Percentiles rank a stretch among this genome's conserved stretches.
These are phyloP conservation scores for Posidonia oceanica DNA, from an alignment of 116 monocot genomes.

Conservation along the genomic window DNA sequence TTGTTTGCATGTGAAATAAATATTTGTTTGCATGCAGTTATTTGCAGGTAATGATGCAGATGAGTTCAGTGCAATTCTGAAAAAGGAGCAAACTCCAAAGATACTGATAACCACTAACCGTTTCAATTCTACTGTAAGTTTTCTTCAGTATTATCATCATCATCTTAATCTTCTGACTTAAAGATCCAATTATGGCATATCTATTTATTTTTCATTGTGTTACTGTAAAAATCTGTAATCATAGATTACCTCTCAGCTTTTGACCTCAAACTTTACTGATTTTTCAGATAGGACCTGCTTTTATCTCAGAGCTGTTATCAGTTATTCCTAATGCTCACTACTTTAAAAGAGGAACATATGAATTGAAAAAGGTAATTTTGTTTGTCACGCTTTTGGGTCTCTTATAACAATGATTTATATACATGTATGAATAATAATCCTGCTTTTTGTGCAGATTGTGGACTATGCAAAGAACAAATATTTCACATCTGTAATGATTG, in stretches of 20 bases:
- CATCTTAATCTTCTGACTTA: no score
- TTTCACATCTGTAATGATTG: slow-evolving; percentile 71
- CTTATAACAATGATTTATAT: not conserved
- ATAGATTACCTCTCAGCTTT: not conserved
- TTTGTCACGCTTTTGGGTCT: not conserved
- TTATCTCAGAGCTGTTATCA: slow-evolving; percentile 45
- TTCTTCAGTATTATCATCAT: no score
- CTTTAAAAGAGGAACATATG: slow-evolving; percentile 83
- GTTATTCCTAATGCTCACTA: slow-evolving; percentile 82
- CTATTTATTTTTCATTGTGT: not conserved
- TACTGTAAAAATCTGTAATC: not conserved
- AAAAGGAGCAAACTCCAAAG: slow-evolving; percentile 45
- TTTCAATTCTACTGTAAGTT: slow-evolving; percentile 76
- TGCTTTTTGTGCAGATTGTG: slow-evolving; percentile 42
- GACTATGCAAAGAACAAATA: slow-evolving; percentile 82
- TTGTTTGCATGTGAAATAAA: not conserved
- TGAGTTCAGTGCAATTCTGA: slow-evolving; percentile 71
- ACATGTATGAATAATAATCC: not conserved
- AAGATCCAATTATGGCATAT: not conserved
- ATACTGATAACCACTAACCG: slow-evolving; percentile 91
- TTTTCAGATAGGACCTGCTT: slow-evolving; percentile 78
- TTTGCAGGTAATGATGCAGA: slow-evolving; percentile 86
- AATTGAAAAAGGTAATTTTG: slow-evolving; percentile 67
- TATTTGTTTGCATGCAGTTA: no score
- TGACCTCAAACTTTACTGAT: not conserved